Conservation (phyloP, 2,329 filamentous ascomycete species). For the Colletotrichum tofieldiae region DNA sequence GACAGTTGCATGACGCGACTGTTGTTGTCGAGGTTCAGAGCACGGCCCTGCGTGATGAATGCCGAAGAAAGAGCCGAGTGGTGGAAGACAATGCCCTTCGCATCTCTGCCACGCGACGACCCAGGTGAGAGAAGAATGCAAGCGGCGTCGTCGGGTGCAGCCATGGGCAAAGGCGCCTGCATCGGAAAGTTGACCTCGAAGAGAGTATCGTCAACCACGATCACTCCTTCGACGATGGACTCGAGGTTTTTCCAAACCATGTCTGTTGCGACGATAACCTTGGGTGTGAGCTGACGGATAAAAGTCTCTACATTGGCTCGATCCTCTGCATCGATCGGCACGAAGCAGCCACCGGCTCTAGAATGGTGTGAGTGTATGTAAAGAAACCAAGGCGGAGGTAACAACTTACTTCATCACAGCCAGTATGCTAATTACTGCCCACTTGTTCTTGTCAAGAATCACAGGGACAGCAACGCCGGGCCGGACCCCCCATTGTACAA, state of each 20-base stretch:
- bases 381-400: constrained; percentile 48
- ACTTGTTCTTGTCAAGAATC: constrained; percentile 78
- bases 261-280: constrained; percentile 62
- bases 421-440: constrained; percentile 79
- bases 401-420: constrained; percentile 75
- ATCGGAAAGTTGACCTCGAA: constrained; percentile 47
- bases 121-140: constrained; percentile 75
- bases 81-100: constrained; percentile 74
- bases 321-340: constrained; percentile 64
- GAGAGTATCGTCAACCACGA: constrained; percentile 60
- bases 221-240: constrained; percentile 57
- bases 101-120: constrained; percentile 64
- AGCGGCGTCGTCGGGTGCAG: constrained; percentile 64
- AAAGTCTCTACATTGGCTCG: constrained; percentile 58
- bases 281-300: constrained; percentile 60
- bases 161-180: constrained; percentile 51
- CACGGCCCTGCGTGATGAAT: constrained; percentile 65
- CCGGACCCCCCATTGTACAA: constrained; percentile 66
- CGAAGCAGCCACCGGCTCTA: constrained; percentile 65
- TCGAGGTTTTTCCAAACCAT: constrained; percentile 57
- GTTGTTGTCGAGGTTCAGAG: constrained; percentile 63
- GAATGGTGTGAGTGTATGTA: constrained; percentile 49
- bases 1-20: constrained; percentile 73
- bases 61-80: constrained; percentile 72
- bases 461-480: constrained; percentile 74